Evolutionary conservation across 75 land plant species (phyloP).

Genomic region (Gnetum montanum): DNA sequence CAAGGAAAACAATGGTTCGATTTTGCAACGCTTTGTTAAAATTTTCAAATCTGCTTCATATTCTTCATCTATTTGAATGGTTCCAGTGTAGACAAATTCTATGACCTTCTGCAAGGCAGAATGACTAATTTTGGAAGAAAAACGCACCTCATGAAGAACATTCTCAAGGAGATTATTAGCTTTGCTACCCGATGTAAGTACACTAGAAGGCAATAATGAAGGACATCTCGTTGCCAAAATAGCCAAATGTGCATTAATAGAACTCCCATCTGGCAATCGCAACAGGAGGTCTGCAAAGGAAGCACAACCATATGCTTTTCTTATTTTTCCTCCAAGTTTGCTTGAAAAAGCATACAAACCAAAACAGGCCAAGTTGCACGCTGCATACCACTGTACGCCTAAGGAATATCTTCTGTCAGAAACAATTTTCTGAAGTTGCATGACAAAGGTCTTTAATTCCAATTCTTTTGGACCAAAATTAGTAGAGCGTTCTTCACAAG

Average conservation of each 20-base stretch:
- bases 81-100: slow-evolving; percentile 60
- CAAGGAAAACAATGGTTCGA: slow-evolving; percentile 29
- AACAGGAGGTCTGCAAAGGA: slow-evolving; percentile 37
- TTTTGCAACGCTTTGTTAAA: slow-evolving; percentile 50
- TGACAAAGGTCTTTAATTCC: slow-evolving; percentile 2
- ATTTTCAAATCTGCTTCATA: slow-evolving; percentile 28
- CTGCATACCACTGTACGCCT: slow-evolving; percentile 55
- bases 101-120: slow-evolving; percentile 31
- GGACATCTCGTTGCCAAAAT: slow-evolving; percentile 60
- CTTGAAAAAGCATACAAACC: slow-evolving; percentile 66
- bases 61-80: slow-evolving; percentile 29
- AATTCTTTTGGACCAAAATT: not conserved
- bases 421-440: slow-evolving; percentile 17
- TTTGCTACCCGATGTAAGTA: not conserved
- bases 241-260: slow-evolving; percentile 38
- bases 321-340: slow-evolving; percentile 34
- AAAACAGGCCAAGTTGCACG: slow-evolving; percentile 36
- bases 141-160: slow-evolving; percentile 18
- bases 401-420: slow-evolving; percentile 7
- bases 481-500: not conserved
- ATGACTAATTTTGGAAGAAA: slow-evolving; percentile 41
- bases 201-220: slow-evolving; percentile 33
- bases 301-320: slow-evolving; percentile 26
- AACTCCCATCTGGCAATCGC: slow-evolving; percentile 31
- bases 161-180: not conserved